Percentiles rank a stretch among this genome's conserved stretches.
These are phyloP conservation scores for Cyclanthera cordifolia DNA, from an alignment of 306 rosid genomes.

Conservation along the genomic window DNA sequence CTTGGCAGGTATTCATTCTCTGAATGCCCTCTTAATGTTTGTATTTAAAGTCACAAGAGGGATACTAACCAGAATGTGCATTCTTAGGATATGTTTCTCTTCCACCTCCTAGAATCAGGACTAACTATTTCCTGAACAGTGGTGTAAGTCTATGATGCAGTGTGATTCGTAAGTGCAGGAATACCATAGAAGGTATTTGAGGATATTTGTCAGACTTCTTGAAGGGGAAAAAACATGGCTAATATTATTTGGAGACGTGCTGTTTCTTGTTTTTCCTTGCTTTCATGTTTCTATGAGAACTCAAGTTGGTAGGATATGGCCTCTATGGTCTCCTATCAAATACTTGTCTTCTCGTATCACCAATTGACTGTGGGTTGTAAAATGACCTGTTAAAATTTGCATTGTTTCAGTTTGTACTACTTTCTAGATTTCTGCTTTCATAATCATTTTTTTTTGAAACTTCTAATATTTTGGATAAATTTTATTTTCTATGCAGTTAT, in stretches of 20 bases:
- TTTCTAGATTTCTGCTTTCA: conserved; percentile 1
- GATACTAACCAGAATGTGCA: conserved; percentile 27
- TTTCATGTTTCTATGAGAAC: conserved; percentile 7
- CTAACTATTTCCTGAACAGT: conserved; percentile 14
- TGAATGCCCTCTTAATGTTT: conserved; percentile 4
- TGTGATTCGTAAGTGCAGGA: conserved; percentile 31
- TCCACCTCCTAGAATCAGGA: conserved; percentile 22
- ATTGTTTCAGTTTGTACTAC: background rate
- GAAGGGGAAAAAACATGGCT: conserved; percentile 19
- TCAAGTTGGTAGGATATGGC: conserved; percentile 14
- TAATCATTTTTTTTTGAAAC: background rate
- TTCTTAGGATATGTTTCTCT: conserved; percentile 17
- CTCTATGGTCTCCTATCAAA: background rate
- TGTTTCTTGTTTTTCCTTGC: conserved; percentile 8
- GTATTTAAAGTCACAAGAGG: conserved; percentile 6
- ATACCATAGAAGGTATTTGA: conserved; percentile 21
- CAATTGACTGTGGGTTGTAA: background rate
- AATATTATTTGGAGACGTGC: conserved; percentile 18
- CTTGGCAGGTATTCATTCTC: conserved; percentile 12
- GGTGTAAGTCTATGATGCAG: conserved; percentile 19
- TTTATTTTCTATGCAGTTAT: conserved; percentile 47
- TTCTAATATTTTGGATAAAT: background rate
- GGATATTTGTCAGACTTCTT: no score
- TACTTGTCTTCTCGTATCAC: background rate
- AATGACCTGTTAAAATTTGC: conserved; percentile 10